Evolutionary conservation across 805 yeast species (phyloP), one percentile per base, ranked within the genome.

Genomic region (Huiozyma sinensis): DNA sequence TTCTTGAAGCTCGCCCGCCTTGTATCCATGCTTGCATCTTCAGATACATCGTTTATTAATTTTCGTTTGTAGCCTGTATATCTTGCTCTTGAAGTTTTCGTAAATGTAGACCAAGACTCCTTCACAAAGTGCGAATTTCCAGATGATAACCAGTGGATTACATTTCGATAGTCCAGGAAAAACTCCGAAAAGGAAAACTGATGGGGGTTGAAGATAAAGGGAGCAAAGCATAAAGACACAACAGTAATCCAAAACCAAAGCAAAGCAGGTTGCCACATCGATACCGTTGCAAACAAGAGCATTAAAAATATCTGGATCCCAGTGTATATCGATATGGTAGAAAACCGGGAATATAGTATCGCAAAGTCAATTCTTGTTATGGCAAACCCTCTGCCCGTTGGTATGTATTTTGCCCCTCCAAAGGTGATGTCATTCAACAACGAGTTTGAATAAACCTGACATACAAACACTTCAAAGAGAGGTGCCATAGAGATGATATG

Each of bases 301-400:
- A 83, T 75, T 51, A 87, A 59, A 50, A 83, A 70, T 8, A 85
- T 67, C 42, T 82, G 74, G 0, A 82, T 67, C 0, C 97, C 97
- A 6, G 81, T 65, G 61, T 87, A 86, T 34, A 89, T 81, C 1
- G 95, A 82, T 5, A 79, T 73, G 4, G 74, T 68, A 1, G 89
- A 83, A 68, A 85, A 90, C 35, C 83, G 74, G 0, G 95, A 75
- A 61, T 82, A 90, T 30, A 90, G 66, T 3, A 71, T 69, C 13
- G 80, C 66, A 61, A 90, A 90, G 6, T 85, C 77, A 29, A 77
- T 65, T 54, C 97, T 74, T 3, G 88, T 74, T 17, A 87, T 86
- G 2, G 97, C 95, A 69, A 89, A 84, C 1, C 95, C 95, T 65
- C 97, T 70, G 1, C 97, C 97, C 2, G 97, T 87, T 8, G 95